Conservation (phyloP, 306 rosid species). For the Citrullus colocynthis region DNA sequence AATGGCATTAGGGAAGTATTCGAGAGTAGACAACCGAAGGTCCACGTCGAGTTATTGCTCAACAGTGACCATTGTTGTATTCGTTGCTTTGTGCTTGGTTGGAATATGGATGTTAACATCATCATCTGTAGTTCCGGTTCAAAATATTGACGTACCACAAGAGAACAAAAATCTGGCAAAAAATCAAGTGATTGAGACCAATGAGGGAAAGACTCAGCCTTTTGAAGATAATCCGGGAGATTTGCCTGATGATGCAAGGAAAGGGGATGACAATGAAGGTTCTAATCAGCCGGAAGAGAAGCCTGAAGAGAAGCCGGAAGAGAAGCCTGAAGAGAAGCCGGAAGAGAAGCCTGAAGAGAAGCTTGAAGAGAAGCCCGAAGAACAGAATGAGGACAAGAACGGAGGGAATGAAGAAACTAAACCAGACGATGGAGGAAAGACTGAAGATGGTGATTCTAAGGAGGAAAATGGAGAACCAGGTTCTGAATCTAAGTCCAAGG, state of each 20-base stretch:
- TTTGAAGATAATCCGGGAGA: constrained; percentile 67
- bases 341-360: constrained; percentile 20
- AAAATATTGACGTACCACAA: constrained; percentile 46
- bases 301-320: constrained; percentile 21
- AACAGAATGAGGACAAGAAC: constrained; percentile 10
- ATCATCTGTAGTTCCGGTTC: constrained; percentile 64
- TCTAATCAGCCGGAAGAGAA: constrained; percentile 13
- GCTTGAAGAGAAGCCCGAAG: constrained; percentile 18
- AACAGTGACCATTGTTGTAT: constrained; percentile 64
- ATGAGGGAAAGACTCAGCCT: constrained; percentile 28
- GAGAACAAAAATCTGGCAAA: constrained; percentile 41
- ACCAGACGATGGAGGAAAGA: constrained; percentile 30
- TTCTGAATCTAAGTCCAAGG: constrained; percentile 20
- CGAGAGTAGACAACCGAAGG: constrained; percentile 54
- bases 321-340: constrained; percentile 12
- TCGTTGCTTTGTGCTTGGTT: constrained; percentile 78
- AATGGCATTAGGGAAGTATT: constrained; percentile 71
- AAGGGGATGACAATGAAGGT: constrained; percentile 30
- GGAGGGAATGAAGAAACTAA: constrained; percentile 18
- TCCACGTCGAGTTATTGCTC: constrained; percentile 66
- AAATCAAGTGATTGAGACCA: constrained; percentile 26
- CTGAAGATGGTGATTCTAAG: constrained; percentile 29
- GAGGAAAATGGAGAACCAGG: constrained; percentile 27
- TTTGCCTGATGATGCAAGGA: constrained; percentile 59
- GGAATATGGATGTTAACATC: constrained; percentile 97